These are phyloP conservation scores for Clarkia xantiana DNA, from an alignment of 345 rosid genomes.

Conservation along the genomic window DNA sequence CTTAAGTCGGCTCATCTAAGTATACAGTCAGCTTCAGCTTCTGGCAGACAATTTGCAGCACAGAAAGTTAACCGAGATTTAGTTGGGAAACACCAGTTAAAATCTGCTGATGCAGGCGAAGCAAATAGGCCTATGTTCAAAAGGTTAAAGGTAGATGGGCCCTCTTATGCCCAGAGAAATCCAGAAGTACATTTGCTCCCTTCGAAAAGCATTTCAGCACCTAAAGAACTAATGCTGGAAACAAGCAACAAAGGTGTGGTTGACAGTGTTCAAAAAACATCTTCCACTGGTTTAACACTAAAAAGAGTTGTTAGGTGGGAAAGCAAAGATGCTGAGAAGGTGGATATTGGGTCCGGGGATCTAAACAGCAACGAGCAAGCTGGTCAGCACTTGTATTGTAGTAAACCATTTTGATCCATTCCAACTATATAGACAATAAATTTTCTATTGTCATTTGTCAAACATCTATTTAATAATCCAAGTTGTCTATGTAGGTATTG, in stretches of 20 bases:
- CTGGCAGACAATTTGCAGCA: constrained; percentile 12
- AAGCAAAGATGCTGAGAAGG: constrained; percentile 24
- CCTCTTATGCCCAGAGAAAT: constrained; percentile 22
- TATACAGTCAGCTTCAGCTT: constrained; percentile 28
- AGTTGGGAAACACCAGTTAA: constrained; percentile 21
- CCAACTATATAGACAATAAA: too few relatives aligned
- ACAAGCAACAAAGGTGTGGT: constrained; percentile 12
- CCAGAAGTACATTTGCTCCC: constrained; percentile 16
- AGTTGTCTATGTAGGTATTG: constrained; percentile 23
- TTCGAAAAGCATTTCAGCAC: constrained; percentile 16
- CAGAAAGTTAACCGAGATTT: constrained; percentile 17
- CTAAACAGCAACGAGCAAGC: constrained; percentile 8
- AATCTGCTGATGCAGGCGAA: constrained; percentile 24
- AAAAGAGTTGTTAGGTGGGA: constrained; percentile 17
- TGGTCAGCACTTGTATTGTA: constrained; percentile 12
- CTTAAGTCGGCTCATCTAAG: constrained; percentile 49
- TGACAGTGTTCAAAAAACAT: constrained; percentile 17
- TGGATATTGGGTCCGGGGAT: constrained; percentile 19
- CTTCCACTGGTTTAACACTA: constrained; percentile 18
- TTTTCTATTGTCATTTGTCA: too few relatives aligned
- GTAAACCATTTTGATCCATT: too few relatives aligned
- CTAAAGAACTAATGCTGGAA: constrained; percentile 18
- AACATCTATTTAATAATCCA: too few relatives aligned
- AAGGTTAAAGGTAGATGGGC: constrained; percentile 34
- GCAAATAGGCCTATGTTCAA: constrained; percentile 51